Conservation (phyloP, 2,329 filamentous ascomycete genomes). For the Hymenoscyphus fraxineus region DNA sequence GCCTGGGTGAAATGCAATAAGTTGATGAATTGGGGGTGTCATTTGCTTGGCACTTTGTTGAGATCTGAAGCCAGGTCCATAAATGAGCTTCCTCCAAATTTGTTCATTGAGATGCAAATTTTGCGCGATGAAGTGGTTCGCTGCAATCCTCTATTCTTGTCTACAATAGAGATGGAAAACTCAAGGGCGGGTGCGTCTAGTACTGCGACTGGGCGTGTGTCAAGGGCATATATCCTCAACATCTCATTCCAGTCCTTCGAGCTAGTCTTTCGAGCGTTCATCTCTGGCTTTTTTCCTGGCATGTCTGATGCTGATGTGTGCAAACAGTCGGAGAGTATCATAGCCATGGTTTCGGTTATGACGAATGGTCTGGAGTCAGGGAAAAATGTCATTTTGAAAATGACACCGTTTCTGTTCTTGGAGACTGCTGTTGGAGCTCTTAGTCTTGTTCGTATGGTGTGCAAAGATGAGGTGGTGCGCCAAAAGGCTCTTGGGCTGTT, state of each 20-base stretch:
- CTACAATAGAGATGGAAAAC: neutral
- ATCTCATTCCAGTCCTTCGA: neutral
- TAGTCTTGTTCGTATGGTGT: neutral
- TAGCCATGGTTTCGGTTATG: neutral
- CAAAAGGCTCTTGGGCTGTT: neutral
- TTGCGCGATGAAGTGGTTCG: neutral
- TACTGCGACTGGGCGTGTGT: neutral
- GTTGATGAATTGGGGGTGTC: constrained; percentile 4
- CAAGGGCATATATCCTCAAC: neutral
- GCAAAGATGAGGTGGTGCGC: neutral
- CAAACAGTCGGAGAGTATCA: neutral
- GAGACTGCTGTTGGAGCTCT: neutral
- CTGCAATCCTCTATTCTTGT: neutral
- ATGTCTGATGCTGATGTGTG: neutral
- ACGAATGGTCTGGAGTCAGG: neutral
- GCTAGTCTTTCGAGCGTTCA: neutral
- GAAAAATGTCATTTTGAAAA: neutral
- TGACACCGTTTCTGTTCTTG: neutral
- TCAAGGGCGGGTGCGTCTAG: neutral
- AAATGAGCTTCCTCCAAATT: neutral
- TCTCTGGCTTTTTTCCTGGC: neutral
- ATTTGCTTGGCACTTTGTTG: neutral
- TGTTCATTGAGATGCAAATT: neutral
- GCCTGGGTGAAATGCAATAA: neutral
- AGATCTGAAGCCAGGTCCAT: neutral